These are phyloP conservation scores for Naumovozyma baii DNA, from an alignment of 805 yeast genomes.

Conservation along the genomic window DNA sequence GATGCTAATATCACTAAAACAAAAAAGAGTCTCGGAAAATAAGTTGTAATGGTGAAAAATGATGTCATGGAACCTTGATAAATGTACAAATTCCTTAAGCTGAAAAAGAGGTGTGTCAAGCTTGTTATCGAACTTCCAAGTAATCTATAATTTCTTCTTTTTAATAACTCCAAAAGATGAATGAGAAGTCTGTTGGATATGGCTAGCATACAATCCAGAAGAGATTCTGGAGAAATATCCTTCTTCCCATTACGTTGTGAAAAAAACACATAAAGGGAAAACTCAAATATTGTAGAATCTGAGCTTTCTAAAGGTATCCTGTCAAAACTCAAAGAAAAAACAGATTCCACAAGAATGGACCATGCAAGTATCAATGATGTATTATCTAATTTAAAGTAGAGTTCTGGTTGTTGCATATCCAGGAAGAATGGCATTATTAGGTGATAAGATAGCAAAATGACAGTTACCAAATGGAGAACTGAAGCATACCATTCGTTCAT, in stretches of 20 bases:
- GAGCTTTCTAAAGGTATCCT: conserved; percentile 22
- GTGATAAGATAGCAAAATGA: conserved; percentile 1
- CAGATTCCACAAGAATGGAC: conserved; percentile 41
- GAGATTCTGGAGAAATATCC: background rate
- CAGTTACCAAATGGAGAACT: background rate
- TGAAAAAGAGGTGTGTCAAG: conserved; percentile 35
- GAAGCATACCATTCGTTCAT: background rate
- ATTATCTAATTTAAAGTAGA: background rate
- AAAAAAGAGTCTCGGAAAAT: conserved; percentile 46
- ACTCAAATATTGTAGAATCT: conserved; percentile 25
- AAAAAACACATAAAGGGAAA: conserved; percentile 19
- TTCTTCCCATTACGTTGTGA: conserved; percentile 4
- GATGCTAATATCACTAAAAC: conserved; percentile 52
- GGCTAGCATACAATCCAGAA: conserved; percentile 39
- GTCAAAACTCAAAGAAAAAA: conserved; percentile 43
- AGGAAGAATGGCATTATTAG: background rate
- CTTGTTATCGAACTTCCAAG: conserved; percentile 59
- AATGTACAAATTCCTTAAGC: background rate
- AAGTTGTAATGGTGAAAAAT: conserved; percentile 32
- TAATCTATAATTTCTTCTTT: conserved; percentile 46
- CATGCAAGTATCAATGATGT: conserved; percentile 17
- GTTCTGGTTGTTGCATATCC: background rate
- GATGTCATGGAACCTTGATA: background rate
- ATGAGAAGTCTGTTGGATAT: conserved; percentile 48
- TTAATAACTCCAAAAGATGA: conserved; percentile 52